Evolutionary conservation across 75 land plant genomes (phyloP), one percentile per base, ranked within the genome.

Genomic region (Picea glauca): DNA sequence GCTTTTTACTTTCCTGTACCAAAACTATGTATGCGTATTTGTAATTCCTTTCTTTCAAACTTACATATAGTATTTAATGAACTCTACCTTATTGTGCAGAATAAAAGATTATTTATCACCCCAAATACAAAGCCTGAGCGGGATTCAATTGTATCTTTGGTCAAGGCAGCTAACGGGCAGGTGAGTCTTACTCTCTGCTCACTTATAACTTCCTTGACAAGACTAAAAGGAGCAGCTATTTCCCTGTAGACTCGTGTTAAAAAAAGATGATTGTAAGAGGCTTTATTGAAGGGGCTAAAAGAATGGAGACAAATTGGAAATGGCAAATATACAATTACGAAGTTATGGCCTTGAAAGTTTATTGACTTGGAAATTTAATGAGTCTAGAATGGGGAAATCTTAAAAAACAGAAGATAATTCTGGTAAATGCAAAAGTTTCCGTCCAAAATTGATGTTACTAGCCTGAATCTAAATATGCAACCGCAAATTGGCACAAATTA

Each of bases 111-210:
- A 11, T 77, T 86, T 26, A 68, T 97, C 59, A 93, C 96, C 13
- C 89, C 88, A 76, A 93, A 84, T 82, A 83, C 87, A 72, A 88
- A 80, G 32, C 98, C 98, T 30, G 82, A 84, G 56, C 83, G 76
- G 74, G 87, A 84, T 60, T 82, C 86, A 58, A 63, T 97, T 30
- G 80, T 84, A 75, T 80, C 85, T 72, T 77, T 97, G 83, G 88
- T 97, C 18, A 90, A 86, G 79, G 94, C 94, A 61, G 93, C 94
- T 50, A 81, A 86, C 67, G 99, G 99, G 40, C 89, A 85, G 93
- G 96, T 92, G 78, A 62, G 46, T 62, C 54, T 62, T 59, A 62
- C 56, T 50, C 12, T 50, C 56, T 50, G 56, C 56, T 50, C 56
- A 50, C 56, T 50, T 50, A 50, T 50, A 50, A 50, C 56, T 50